Conservation (phyloP, 139 green algal genomes). For the Penium margaritaceum region DNA sequence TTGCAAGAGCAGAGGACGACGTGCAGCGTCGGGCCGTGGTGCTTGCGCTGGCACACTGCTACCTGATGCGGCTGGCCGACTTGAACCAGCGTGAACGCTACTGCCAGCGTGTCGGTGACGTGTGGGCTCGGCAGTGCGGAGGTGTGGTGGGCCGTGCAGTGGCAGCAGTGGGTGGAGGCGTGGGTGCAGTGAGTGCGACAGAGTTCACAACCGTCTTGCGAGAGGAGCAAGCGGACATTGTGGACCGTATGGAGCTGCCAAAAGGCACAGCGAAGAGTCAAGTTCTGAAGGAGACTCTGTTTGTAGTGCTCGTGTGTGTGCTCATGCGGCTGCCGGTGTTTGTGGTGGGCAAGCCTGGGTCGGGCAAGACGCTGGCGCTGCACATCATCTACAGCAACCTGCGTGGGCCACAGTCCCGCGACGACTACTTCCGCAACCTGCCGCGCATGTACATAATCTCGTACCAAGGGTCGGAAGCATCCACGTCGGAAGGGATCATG, state of each 20-base stretch:
- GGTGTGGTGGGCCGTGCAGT: no score
- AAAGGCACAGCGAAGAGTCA: slow-evolving; percentile 24
- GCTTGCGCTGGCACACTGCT: slow-evolving; percentile 37
- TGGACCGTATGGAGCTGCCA: slow-evolving; percentile 44
- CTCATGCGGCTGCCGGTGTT: slow-evolving; percentile 48
- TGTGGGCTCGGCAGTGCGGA: no score
- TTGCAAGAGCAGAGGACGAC: no score
- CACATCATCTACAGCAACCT: slow-evolving; percentile 44
- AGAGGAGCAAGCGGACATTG: slow-evolving; percentile 41
- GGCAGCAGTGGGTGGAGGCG: no score
- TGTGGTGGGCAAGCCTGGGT: slow-evolving; percentile 44
- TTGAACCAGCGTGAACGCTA: slow-evolving; percentile 6
- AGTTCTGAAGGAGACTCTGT: slow-evolving; percentile 43
- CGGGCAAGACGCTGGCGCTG: slow-evolving; percentile 45
- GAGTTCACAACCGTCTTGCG: slow-evolving; percentile 12
- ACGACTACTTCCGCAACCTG: no score
- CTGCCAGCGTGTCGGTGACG: no score
- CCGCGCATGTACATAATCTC: no score
- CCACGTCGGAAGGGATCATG: no score
- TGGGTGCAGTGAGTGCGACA: no score
- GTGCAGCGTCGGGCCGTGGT: slow-evolving; percentile 16
- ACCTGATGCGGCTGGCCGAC: slow-evolving; percentile 18
- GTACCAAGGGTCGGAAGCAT: no score
- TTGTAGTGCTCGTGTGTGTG: slow-evolving; percentile 45
- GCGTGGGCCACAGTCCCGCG: no score